A percentile compares a stretch with the other conserved stretches of the same genome.
Conservation (phyloP, 2,329 filamentous ascomycete genomes). For the Colletotrichum scovillei region DNA sequence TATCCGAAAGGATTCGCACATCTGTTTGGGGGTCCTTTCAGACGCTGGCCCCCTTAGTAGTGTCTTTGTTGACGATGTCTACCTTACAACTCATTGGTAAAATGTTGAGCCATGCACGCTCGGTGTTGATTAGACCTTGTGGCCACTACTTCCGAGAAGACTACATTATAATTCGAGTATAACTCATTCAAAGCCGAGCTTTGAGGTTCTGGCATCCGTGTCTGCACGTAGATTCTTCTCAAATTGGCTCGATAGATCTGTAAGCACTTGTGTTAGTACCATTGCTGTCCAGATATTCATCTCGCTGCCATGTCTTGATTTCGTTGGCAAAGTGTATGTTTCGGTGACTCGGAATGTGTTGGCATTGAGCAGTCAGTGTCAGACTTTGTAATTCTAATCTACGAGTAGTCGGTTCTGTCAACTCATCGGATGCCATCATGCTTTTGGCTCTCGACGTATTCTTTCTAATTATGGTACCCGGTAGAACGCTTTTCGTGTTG, state of each 20-base stretch:
- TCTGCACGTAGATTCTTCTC: not conserved
- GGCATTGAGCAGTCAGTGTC: not conserved
- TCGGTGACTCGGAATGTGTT: not conserved
- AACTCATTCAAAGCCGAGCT: not conserved
- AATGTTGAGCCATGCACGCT: not conserved
- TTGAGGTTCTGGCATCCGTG: not conserved
- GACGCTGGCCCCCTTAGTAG: not conserved
- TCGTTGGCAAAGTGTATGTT: not conserved
- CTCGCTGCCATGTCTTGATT: not conserved
- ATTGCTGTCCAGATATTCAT: not conserved
- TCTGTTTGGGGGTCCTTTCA: not conserved
- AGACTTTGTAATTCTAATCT: not conserved
- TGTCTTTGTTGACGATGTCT: not conserved
- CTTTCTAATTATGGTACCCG: not conserved
- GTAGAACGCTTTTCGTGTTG: too few species aligned
- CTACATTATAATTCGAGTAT: not conserved
- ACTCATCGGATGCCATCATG: not conserved
- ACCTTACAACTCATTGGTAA: not conserved
- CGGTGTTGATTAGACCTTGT: not conserved
- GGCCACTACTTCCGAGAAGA: not conserved
- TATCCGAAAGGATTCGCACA: conserved; percentile 21
- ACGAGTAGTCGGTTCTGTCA: not conserved
- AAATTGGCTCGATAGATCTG: not conserved
- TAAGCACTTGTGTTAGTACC: too few species aligned
- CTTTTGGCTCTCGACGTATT: not conserved